Evolutionary conservation across 257 asterid species (phyloP).

Genomic region (Capsicum pubescens): DNA sequence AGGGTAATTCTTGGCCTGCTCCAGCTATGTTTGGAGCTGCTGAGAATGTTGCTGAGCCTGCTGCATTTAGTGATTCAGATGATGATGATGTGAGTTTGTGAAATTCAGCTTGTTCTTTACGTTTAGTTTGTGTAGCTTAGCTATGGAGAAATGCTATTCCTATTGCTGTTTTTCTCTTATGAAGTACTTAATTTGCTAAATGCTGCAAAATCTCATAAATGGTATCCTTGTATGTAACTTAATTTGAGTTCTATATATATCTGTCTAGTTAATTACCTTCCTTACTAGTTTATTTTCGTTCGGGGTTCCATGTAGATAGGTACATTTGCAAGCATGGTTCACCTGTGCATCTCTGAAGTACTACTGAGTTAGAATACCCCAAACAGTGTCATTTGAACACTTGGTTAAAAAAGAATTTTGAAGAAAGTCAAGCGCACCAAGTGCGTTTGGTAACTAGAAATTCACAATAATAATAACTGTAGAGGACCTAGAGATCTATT

Average conservation of each 20-base stretch:
- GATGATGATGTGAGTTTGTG: constrained; percentile 76
- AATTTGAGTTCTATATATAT: neutral
- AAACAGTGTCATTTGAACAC: too few species aligned
- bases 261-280: neutral
- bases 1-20: constrained; percentile 51
- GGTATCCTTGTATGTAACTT: neutral
- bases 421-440: too few species aligned
- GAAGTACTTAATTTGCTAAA: neutral
- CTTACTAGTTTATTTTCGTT: neutral
- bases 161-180: neutral
- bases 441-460: too few species aligned
- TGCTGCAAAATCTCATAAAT: constrained; percentile 3
- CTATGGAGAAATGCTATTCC: neutral
- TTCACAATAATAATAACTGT: neutral
- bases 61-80: constrained; percentile 74
- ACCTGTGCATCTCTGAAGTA: neutral
- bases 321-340: constrained; percentile 6
- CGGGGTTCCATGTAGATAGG: neutral
- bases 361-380: neutral
- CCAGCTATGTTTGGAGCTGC: constrained; percentile 49
- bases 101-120: neutral
- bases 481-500: neutral
- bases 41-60: constrained; percentile 51
- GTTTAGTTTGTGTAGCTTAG: neutral
- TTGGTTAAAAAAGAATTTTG: too few species aligned